Conservation (phyloP, 1,284 basidiomycete species). For the Microbotryum violaceum region DNA sequence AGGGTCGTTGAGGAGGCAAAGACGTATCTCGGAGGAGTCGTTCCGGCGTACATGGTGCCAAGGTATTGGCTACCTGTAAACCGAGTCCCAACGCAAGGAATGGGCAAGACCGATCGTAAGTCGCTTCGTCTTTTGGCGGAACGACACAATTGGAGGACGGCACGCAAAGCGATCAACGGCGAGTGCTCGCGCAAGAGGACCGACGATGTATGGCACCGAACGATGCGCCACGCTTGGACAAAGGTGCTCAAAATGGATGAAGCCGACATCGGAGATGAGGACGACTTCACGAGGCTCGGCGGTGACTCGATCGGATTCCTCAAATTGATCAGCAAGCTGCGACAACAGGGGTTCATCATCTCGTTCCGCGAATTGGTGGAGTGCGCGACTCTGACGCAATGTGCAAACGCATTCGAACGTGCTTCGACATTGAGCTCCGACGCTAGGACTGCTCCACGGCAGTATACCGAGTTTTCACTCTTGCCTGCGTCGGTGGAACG, state of each 20-base stretch:
- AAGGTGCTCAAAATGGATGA: conserved; percentile 13
- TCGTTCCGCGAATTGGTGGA: conserved; percentile 24
- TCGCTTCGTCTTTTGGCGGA: conserved; percentile 18
- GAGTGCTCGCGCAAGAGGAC: not conserved
- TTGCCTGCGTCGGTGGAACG: not conserved
- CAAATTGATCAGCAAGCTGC: conserved; percentile 24
- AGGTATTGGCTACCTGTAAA: conserved; percentile 31
- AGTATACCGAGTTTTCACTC: conserved; percentile 15
- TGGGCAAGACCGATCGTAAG: conserved; percentile 33
- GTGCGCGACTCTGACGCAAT: conserved; percentile 17
- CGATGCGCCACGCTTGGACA: conserved; percentile 24
- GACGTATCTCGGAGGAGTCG: conserved; percentile 11
- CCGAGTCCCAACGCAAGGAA: conserved; percentile 30
- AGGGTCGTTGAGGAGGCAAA: conserved; percentile 15
- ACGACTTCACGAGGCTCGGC: conserved; percentile 31
- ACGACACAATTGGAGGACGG: conserved; percentile 8
- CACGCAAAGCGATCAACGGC: not conserved
- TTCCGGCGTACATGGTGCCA: conserved; percentile 31
- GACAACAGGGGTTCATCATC: conserved; percentile 9
- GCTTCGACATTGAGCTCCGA: not conserved
- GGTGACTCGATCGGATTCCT: conserved; percentile 35
- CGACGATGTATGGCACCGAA: conserved; percentile 7
- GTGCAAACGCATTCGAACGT: conserved; percentile 13
- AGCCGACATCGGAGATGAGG: conserved; percentile 20
- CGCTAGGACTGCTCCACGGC: not conserved